These are phyloP conservation scores for Paraphoma sp. DNA, from an alignment of 2,329 filamentous ascomycete genomes.

Conservation along the genomic window DNA sequence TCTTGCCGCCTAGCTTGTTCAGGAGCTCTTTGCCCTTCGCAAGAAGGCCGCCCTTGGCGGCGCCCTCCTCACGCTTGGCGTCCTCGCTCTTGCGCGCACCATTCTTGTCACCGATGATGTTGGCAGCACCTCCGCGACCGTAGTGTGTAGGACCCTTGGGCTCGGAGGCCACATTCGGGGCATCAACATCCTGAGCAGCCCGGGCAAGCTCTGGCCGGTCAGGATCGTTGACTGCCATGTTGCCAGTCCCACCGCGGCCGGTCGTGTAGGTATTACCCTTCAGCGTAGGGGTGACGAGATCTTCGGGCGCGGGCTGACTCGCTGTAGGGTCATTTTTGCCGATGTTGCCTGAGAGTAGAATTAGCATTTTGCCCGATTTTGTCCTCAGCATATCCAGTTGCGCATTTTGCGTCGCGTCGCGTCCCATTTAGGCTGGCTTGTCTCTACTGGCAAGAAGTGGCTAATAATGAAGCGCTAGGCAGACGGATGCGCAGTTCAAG, in stretches of 20 bases:
- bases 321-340: conserved; percentile 44
- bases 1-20: conserved; percentile 48
- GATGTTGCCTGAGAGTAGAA: conserved; percentile 55
- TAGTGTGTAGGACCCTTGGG: conserved; percentile 68
- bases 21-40: conserved; percentile 63
- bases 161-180: conserved; percentile 53
- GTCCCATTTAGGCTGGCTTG: no score
- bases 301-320: conserved; percentile 52
- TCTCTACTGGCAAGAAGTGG: neutral
- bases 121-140: conserved; percentile 78
- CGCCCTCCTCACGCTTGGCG: conserved; percentile 9
- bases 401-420: neutral
- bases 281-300: conserved; percentile 82
- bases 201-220: conserved; percentile 71
- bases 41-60: conserved; percentile 47
- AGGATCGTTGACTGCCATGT: conserved; percentile 82
- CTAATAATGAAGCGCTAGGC: neutral
- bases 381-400: neutral
- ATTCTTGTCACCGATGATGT: conserved; percentile 56
- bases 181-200: conserved; percentile 81
- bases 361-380: conserved; percentile 7
- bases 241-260: conserved; percentile 85
- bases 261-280: conserved; percentile 87
- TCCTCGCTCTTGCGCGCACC: conserved; percentile 35
- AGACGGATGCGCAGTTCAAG: conserved; percentile 1